Evolutionary conservation across 441 rosid genomes (phyloP).

Genomic region (Kokia cookei): DNA sequence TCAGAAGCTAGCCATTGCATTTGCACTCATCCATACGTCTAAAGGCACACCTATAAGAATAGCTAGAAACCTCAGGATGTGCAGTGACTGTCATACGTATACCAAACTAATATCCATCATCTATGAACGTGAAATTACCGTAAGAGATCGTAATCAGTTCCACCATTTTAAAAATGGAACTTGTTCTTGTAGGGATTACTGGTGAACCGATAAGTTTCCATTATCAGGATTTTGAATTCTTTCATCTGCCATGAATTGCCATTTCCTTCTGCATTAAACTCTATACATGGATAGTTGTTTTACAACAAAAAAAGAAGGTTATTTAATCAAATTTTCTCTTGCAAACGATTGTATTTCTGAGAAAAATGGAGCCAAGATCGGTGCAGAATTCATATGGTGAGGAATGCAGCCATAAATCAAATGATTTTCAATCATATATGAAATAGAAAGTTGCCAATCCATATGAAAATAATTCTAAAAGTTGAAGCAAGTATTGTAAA

Average conservation of each 20-base stretch:
- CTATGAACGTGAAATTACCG: constrained; percentile 53
- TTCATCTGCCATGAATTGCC: background rate
- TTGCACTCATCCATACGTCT: constrained; percentile 40
- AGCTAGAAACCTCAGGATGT: constrained; percentile 72
- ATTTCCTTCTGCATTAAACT: background rate
- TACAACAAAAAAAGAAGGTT: background rate
- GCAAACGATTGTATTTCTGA: background rate
- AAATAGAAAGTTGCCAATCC: background rate
- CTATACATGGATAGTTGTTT: background rate
- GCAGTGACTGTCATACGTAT: constrained; percentile 72
- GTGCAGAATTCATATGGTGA: background rate
- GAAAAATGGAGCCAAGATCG: background rate
- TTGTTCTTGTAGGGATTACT: constrained; percentile 79
- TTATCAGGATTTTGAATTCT: background rate
- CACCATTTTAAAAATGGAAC: constrained; percentile 78
- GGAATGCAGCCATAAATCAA: background rate
- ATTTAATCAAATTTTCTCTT: background rate
- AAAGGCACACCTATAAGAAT: constrained; percentile 43
- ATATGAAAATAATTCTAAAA: background rate
- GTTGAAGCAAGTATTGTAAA: background rate
- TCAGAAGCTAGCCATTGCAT: constrained; percentile 79
- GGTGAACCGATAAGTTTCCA: constrained; percentile 32
- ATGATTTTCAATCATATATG: background rate
- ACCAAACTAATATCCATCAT: constrained; percentile 54
- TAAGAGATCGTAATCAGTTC: constrained; percentile 60